These are phyloP conservation scores for Trichoderma citrinoviride DNA, from an alignment of 2,329 filamentous ascomycete species.

Conservation along the genomic window DNA sequence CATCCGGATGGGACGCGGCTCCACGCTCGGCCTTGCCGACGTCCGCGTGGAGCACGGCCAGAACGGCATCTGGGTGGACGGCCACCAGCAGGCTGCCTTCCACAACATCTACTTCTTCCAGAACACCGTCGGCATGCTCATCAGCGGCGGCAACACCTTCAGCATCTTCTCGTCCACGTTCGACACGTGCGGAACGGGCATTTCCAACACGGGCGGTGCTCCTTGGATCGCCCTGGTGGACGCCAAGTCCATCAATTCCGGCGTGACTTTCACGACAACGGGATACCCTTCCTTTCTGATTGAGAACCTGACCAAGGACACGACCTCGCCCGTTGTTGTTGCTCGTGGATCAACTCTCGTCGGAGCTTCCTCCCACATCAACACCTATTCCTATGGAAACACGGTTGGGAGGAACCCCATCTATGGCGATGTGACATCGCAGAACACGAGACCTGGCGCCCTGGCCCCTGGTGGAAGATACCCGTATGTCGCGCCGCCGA, in stretches of 20 bases:
- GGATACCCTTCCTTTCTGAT: constrained; percentile 43
- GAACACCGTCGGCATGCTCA: constrained; percentile 38
- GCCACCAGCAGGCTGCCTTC: constrained; percentile 44
- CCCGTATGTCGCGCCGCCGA: constrained; percentile 40
- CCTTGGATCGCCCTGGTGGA: constrained; percentile 44
- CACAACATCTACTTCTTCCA: constrained; percentile 45
- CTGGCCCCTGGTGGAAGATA: constrained; percentile 40
- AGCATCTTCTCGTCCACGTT: constrained; percentile 42
- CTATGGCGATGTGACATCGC: constrained; percentile 36
- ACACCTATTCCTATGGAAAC: constrained; percentile 44
- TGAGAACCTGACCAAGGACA: constrained; percentile 44
- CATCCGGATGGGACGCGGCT: constrained; percentile 41
- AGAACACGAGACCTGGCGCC: constrained; percentile 34
- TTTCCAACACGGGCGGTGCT: constrained; percentile 37
- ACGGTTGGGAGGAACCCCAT: constrained; percentile 41
- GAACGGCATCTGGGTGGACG: constrained; percentile 44
- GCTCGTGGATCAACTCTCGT: constrained; percentile 35
- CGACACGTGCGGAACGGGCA: constrained; percentile 39
- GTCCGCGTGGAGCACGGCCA: constrained; percentile 42
- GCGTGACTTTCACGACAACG: constrained; percentile 39
- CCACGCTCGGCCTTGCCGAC: constrained; percentile 42
- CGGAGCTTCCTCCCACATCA: constrained; percentile 33
- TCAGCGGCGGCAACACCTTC: constrained; percentile 38
- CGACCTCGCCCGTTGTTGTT: constrained; percentile 36
- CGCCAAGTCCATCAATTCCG: constrained; percentile 42